phyloP scores from a whole-genome alignment of 768 basidiomycete species.

The Tylopilus plumbeoviolaceoides region DNA sequence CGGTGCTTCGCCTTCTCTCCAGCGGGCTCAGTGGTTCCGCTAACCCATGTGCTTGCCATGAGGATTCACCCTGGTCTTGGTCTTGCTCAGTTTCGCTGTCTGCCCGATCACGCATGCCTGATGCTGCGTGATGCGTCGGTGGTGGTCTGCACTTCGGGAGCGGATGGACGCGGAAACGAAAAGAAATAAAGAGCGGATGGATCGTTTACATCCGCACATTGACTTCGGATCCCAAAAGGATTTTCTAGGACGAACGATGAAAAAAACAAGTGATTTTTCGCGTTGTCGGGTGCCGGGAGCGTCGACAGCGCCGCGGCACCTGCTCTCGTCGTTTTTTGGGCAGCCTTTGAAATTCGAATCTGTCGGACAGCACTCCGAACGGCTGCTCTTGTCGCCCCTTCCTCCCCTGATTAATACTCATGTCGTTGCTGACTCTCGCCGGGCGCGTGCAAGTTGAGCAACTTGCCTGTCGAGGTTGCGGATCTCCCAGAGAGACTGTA shows the following conservation, averaged over 20 bases:
- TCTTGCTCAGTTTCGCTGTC: constrained; percentile 44
- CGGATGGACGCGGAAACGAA: constrained; percentile 28
- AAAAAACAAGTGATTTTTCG: constrained; percentile 19
- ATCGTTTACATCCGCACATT: constrained; percentile 31
- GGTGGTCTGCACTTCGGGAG: constrained; percentile 26
- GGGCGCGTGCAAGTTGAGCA: not conserved
- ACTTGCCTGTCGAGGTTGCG: not conserved
- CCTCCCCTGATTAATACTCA: not conserved
- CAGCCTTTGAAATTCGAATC: constrained; percentile 24
- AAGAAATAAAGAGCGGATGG: constrained; percentile 25
- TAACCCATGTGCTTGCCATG: constrained; percentile 20
- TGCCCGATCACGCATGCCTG: constrained; percentile 26
- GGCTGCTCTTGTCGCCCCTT: constrained; percentile 1
- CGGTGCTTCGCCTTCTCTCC: constrained; percentile 17
- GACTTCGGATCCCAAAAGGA: constrained; percentile 19
- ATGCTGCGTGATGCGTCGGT: constrained; percentile 13
- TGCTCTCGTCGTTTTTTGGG: constrained; percentile 21
- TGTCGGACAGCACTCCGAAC: constrained; percentile 7
- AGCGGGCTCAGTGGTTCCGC: constrained; percentile 4
- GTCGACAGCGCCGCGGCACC: constrained; percentile 19
- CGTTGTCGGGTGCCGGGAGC: constrained; percentile 24
- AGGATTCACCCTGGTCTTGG: constrained; percentile 42
- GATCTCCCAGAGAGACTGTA: not conserved
- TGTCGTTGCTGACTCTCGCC: not conserved
- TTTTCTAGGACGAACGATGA: constrained; percentile 18